Base-by-base conservation (phyloP, 2,329 filamentous ascomycete species). In the Apiospora marii region DNA sequence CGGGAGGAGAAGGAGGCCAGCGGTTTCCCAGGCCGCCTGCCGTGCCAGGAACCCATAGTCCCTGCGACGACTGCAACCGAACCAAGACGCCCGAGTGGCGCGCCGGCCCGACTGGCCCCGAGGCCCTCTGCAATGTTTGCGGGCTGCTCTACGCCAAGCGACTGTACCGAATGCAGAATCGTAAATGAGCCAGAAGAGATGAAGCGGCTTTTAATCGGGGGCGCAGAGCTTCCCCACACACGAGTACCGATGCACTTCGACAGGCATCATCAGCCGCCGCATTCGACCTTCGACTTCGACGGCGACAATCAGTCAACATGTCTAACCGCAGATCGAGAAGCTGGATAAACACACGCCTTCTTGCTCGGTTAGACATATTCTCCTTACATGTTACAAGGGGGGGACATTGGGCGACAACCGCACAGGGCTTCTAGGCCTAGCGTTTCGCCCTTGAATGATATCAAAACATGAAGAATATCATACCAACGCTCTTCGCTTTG, bases 1-100 rank as follows among this genome's bases (percentile, higher is more conserved):
- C 19, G 6, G 34, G 19, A 8, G 34, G 19, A 8, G 53, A 2
- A 30, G 27, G 16, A 22, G 27, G 14, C 8, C 14, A 10, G 37
- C 37, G 37, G 37, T 10, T 2, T 41, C 14, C 58, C 13, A 34
- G 7, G 12, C 34, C 67, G 6, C 12, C 67, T 7, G 7, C 67
- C 14, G 7, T 44, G 13, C 24, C 37, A 10, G n/a, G 37, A 34
- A 27, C 14, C 41, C 67, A 46, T 7, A 69, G 48, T 3, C 67
- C 27, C 0, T 69, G 67, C 44, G 44, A 48, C 70, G 75, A 74
- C 78, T 94, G 92, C 81, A 92, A 92, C 79, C 88, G 92, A 77
- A 90, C 91, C 58, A 91, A 93, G 80, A 94, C 92, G n/a, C 92
- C 92, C 27, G 91, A 94, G 84, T 94, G 92, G 92, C 88, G 92